A percentile compares a stretch with the other conserved stretches of the same genome.
Evolutionary conservation across 2,329 filamentous ascomycete species (phyloP).

Genomic region (Monosporascus sp.): DNA sequence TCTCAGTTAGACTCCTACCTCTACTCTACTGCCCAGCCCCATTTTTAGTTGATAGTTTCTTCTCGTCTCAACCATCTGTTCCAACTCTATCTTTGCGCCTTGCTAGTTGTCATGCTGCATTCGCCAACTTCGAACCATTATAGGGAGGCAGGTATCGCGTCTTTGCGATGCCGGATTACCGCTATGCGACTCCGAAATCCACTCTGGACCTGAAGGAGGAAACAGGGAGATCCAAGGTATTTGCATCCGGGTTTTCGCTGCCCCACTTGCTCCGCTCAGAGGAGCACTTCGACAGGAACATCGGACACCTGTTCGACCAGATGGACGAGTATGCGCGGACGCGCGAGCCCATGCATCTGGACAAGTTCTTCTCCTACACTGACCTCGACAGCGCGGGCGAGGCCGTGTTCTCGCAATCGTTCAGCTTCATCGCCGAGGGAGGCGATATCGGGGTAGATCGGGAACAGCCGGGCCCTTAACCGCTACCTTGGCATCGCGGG

Average conservation of each 20-base stretch:
- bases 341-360: slow-evolving; percentile 4
- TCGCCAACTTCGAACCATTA: no score
- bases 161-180: no score
- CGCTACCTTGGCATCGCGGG: slow-evolving; percentile 1
- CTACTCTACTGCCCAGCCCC: no score
- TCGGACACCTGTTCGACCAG: slow-evolving; percentile 2
- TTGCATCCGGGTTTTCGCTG: background rate
- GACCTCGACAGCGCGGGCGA: slow-evolving; percentile 24
- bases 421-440: slow-evolving; percentile 23
- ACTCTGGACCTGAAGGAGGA: no score
- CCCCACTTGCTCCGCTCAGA: slow-evolving; percentile 27
- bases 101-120: no score
- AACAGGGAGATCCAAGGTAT: no score
- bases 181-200: no score
- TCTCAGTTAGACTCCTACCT: no score
- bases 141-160: background rate
- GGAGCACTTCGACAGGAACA: slow-evolving; percentile 1
- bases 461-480: slow-evolving; percentile 2
- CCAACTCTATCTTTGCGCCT: no score
- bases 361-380: slow-evolving; percentile 9
- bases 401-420: slow-evolving; percentile 19
- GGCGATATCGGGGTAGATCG: slow-evolving; percentile 19
- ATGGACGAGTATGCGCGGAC: slow-evolving; percentile 1
- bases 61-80: no score
- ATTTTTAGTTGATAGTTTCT: no score